Conservation (phyloP, 176 grass and related monocot genomes). For the Triticum urartu region DNA sequence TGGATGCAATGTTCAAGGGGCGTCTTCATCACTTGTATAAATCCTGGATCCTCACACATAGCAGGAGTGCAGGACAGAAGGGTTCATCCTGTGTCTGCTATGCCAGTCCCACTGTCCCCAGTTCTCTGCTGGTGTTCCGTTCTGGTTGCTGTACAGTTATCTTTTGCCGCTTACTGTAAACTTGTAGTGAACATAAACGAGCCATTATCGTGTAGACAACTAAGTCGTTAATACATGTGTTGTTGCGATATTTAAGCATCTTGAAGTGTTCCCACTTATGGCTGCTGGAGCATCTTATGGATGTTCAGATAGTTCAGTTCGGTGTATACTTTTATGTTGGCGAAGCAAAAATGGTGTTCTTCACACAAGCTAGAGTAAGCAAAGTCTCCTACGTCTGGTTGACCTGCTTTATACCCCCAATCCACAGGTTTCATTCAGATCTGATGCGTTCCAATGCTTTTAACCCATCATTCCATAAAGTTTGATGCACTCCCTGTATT, state of each 20-base stretch:
- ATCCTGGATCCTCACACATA: background rate
- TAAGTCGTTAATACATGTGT: background rate
- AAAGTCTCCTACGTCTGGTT: conserved; percentile 8
- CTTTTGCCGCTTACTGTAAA: background rate
- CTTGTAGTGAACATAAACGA: background rate
- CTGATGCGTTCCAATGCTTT: background rate
- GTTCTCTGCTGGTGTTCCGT: background rate
- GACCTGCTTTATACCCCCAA: conserved; percentile 21
- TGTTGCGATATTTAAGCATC: conserved; percentile 15
- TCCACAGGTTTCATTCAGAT: conserved; percentile 7
- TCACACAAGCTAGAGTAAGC: conserved; percentile 3
- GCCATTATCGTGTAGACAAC: background rate
- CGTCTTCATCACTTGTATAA: background rate
- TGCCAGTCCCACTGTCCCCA: background rate
- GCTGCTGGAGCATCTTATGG: conserved; percentile 27
- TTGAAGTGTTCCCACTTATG: background rate
- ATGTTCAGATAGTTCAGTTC: conserved; percentile 19
- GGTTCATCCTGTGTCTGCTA: background rate
- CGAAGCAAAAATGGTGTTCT: background rate
- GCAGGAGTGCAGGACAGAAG: background rate
- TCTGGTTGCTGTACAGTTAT: background rate
- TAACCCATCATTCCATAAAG: background rate
- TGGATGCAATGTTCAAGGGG: background rate
- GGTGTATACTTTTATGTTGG: background rate
- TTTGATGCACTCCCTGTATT: conserved; percentile 2